A percentile compares a stretch with the other conserved stretches of the same genome.
Conservation (phyloP, 1,139 yeast genomes). For the Sugiyamaella neomexicana region DNA sequence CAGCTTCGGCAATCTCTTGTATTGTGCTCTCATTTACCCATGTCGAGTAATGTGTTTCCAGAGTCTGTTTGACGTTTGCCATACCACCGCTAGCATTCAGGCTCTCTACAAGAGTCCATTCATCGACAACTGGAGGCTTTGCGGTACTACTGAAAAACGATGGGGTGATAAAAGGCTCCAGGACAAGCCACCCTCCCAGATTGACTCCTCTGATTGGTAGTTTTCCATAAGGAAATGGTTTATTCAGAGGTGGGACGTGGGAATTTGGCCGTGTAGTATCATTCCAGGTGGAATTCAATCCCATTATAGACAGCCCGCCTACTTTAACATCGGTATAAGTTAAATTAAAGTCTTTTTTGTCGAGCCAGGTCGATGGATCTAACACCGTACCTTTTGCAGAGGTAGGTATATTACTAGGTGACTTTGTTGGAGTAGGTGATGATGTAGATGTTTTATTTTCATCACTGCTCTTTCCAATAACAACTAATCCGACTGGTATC, state of each 20-base stretch:
- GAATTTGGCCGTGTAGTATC: slow-evolving; percentile 35
- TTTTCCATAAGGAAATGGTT: slow-evolving; percentile 47
- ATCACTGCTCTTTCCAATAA: slow-evolving; percentile 27
- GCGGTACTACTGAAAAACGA: slow-evolving; percentile 57
- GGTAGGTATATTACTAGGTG: slow-evolving; percentile 26
- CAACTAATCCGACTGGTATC: slow-evolving; percentile 38
- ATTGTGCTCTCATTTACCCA: slow-evolving; percentile 77
- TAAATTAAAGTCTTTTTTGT: slow-evolving; percentile 39
- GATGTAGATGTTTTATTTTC: slow-evolving; percentile 3
- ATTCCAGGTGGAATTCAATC: slow-evolving; percentile 39
- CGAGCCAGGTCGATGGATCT: slow-evolving; percentile 41
- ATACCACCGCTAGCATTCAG: slow-evolving; percentile 52
- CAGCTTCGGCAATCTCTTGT: slow-evolving; percentile 58
- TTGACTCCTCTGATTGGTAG: slow-evolving; percentile 72
- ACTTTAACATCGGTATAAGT: slow-evolving; percentile 41
- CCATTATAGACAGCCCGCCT: slow-evolving; percentile 42
- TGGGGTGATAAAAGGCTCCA: slow-evolving; percentile 84
- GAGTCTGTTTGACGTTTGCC: slow-evolving; percentile 38
- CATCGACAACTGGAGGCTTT: slow-evolving; percentile 38
- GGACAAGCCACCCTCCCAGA: slow-evolving; percentile 88
- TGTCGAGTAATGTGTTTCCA: slow-evolving; percentile 68
- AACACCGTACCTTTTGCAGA: slow-evolving; percentile 34
- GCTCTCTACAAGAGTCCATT: slow-evolving; percentile 45
- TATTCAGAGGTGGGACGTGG: slow-evolving; percentile 35
- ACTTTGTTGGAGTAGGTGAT: slow-evolving; percentile 12